Percentiles rank a stretch among this genome's conserved stretches.
Conservation (phyloP, 495 filamentous ascomycete species). For the Podospora bellae-mahoneyi region DNA sequence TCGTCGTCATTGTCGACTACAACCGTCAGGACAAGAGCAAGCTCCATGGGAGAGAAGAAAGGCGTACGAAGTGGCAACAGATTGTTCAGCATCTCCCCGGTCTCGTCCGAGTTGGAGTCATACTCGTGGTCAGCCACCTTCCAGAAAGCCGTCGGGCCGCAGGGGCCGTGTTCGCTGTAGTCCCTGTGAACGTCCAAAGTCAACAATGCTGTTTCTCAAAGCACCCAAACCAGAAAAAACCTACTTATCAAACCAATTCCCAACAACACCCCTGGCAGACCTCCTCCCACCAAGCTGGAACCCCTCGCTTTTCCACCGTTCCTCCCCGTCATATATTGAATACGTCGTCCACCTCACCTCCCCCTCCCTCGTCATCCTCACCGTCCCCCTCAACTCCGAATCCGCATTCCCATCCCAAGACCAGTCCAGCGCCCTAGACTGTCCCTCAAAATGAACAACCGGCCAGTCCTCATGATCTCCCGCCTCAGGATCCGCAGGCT, state of each 20-base stretch:
- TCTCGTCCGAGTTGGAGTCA: constrained; percentile 8
- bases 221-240: constrained; percentile 14
- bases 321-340: constrained; percentile 57
- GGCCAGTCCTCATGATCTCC: constrained; percentile 50
- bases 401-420: constrained; percentile 60
- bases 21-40: neutral
- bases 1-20: constrained; percentile 9
- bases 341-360: constrained; percentile 66
- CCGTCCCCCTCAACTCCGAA: constrained; percentile 51
- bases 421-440: constrained; percentile 51
- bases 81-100: constrained; percentile 25
- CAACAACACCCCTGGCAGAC: constrained; percentile 57
- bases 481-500: constrained; percentile 41
- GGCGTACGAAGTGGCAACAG: constrained; percentile 24
- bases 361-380: constrained; percentile 56
- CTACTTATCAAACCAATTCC: constrained; percentile 66
- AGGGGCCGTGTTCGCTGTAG: constrained; percentile 56
- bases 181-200: constrained; percentile 38
- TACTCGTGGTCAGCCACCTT: constrained; percentile 52
- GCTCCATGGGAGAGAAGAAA: neutral
- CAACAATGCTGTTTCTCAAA: neutral
- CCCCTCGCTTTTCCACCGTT: constrained; percentile 63
- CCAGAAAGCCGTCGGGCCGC: constrained; percentile 66
- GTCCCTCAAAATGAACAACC: constrained; percentile 57
- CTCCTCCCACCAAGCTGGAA: constrained; percentile 59